Evolutionary conservation across 352 stramenopile genomes (phyloP).

Genomic region (Phytopythium litorale): DNA sequence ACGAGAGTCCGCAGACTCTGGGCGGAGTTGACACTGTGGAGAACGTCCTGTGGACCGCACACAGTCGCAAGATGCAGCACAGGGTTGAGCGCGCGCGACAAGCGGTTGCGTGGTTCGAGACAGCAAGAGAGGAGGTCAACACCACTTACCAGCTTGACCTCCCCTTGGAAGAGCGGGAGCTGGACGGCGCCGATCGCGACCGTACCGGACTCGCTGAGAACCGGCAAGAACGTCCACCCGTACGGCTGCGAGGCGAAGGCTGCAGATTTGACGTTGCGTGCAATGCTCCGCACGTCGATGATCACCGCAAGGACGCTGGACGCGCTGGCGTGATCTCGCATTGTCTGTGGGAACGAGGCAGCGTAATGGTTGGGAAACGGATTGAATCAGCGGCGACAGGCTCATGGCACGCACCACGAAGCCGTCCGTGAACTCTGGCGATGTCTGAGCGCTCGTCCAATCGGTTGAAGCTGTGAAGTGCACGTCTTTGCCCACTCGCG

Average conservation of each 20-base stretch:
- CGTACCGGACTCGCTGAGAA: constrained; percentile 31
- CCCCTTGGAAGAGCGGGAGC: constrained; percentile 56
- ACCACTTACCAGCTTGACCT: constrained; percentile 45
- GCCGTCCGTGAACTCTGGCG: constrained; percentile 55
- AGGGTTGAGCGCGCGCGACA: not conserved
- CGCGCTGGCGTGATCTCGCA: constrained; percentile 31
- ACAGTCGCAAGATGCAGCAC: not conserved
- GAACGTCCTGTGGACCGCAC: constrained; percentile 18
- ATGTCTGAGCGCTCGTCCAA: constrained; percentile 53
- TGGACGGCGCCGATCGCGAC: constrained; percentile 41
- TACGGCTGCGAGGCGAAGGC: constrained; percentile 38
- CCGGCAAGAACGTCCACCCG: constrained; percentile 61
- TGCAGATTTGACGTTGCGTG: constrained; percentile 40
- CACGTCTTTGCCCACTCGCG: constrained; percentile 42
- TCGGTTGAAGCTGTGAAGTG: constrained; percentile 60
- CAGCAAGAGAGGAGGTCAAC: not conserved
- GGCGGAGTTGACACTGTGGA: constrained; percentile 20
- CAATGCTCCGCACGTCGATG: constrained; percentile 53
- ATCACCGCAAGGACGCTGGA: constrained; percentile 29
- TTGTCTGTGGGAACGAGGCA: constrained; percentile 25
- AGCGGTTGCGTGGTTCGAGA: no score
- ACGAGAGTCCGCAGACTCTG: constrained; percentile 27
- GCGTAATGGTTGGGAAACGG: not conserved
- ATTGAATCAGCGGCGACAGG: not conserved
- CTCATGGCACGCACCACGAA: constrained; percentile 31